These are phyloP conservation scores for Vitis rupestris DNA, from an alignment of 164 flowering plant species.

Conservation along the genomic window DNA sequence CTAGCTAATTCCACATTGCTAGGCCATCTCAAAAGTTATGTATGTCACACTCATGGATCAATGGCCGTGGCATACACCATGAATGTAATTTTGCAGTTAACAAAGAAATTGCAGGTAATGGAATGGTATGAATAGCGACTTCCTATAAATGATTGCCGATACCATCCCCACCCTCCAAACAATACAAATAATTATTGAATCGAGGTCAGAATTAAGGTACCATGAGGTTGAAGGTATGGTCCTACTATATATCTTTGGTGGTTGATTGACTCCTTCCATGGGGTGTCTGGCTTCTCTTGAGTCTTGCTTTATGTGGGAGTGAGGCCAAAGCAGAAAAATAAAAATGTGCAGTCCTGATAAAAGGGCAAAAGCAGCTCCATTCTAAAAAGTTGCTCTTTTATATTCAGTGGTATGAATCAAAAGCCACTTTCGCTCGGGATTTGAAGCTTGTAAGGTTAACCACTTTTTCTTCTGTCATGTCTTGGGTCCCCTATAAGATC, in stretches of 20 bases:
- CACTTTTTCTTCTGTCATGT: neutral
- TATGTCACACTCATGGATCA: no score
- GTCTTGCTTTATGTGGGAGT: neutral
- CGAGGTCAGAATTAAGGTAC: neutral
- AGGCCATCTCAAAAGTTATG: no score
- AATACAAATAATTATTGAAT: neutral
- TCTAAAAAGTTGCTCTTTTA: conserved; percentile 9
- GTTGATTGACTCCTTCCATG: conserved; percentile 7
- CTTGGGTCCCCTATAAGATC: neutral
- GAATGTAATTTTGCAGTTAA: no score
- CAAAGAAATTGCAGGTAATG: no score
- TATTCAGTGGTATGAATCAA: neutral
- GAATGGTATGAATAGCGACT: no score
- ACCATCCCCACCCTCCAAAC: no score
- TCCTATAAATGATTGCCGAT: no score
- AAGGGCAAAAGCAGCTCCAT: conserved; percentile 18
- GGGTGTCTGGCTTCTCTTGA: conserved; percentile 6
- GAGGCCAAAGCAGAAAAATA: conserved; percentile 13
- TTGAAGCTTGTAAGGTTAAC: neutral
- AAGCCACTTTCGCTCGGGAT: conserved; percentile 6
- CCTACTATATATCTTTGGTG: conserved; percentile 10
- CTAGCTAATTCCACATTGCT: no score
- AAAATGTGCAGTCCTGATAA: conserved; percentile 5
- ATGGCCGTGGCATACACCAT: no score
- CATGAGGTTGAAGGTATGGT: neutral